A percentile compares a stretch with the other conserved stretches of the same genome.
phyloP scores from a whole-genome alignment of 2,329 filamentous ascomycete genomes.

The Fusarium longipes region DNA sequence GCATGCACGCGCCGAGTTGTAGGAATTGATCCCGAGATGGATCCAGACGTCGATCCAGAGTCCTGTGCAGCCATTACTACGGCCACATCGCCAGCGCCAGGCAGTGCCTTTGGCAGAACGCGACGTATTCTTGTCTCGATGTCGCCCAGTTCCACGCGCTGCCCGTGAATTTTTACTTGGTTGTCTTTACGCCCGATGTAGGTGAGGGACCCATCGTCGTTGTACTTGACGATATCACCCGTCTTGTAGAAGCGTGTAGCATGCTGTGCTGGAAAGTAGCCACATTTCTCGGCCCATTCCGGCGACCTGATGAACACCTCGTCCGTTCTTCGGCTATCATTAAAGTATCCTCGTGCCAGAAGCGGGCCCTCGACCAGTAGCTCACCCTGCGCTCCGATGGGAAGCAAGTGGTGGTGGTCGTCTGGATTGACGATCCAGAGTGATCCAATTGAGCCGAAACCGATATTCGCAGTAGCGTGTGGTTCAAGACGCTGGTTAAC shows the following conservation, averaged over 20 bases:
- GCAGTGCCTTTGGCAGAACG: background rate
- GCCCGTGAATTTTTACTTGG: slow-evolving; percentile 45
- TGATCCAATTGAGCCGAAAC: slow-evolving; percentile 8
- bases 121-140: slow-evolving; percentile 32
- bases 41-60: slow-evolving; percentile 1
- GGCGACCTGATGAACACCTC: slow-evolving; percentile 2
- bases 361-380: slow-evolving; percentile 20
- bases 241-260: slow-evolving; percentile 31
- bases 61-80: slow-evolving; percentile 3
- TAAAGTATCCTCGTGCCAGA: slow-evolving; percentile 18
- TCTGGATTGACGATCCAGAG: slow-evolving; percentile 18
- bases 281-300: background rate
- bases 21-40: background rate
- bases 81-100: slow-evolving; percentile 7
- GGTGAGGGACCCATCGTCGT: slow-evolving; percentile 26
- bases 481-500: slow-evolving; percentile 4
- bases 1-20: slow-evolving; percentile 3
- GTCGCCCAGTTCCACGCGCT: slow-evolving; percentile 44
- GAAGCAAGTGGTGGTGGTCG: slow-evolving; percentile 22
- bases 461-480: slow-evolving; percentile 5
- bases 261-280: slow-evolving; percentile 4
- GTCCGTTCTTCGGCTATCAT: slow-evolving; percentile 55
- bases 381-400: slow-evolving; percentile 20
- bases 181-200: slow-evolving; percentile 40
- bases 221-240: slow-evolving; percentile 32